Base-by-base conservation (phyloP, 306 rosid species). In the Erythrophleum fordii region DNA sequence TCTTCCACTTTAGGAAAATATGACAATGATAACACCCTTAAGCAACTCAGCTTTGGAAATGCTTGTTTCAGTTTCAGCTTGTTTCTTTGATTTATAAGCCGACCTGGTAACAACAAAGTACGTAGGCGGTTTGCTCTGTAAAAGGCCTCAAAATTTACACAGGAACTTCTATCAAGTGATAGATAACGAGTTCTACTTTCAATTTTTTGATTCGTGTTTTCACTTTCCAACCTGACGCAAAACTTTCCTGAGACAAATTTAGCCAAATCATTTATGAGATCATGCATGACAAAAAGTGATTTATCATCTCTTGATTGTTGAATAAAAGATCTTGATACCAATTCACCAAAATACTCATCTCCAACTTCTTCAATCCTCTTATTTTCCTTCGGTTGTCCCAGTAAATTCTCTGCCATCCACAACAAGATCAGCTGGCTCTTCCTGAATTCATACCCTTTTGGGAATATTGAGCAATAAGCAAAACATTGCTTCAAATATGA, bases 321-420 rank as follows among this genome's bases (percentile, higher is more conserved):
- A 9, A 62, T 55, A 39, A 85, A 74, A 1, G 85, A 86, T 48
- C 86, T 82, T 34, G 82, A 79, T 18, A 77, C 31, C 3, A 85
- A 70, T 17, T 82, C 84, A 11, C 4, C 11, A 11, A 86, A 81
- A 25, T 56, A 82, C 18, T 59, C 71, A 5, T 77, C 56, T 5
- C 84, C 89, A 12, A 71, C 76, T 17, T 79, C 84, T 76, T 82
- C 82, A 3, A 70, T 72, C 18, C 65, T 28, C 52, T 86, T 59
- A 34, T 23, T 20, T 70, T 76, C 65, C 22, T 52, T 23, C 0
- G 74, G 78, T 11, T 64, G 16, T 51, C 17, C 53, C 1, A 86
- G 66, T 25, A 86, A 86, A 26, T 79, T 81, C 53, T 79, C 80
- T 35, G 86, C 86, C 59, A 75, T 61, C 86, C 80, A 82, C 25